A percentile compares a stretch with the other conserved stretches of the same genome.
Conservation (phyloP, 2,329 filamentous ascomycete genomes). For the Fusarium camptoceras region DNA sequence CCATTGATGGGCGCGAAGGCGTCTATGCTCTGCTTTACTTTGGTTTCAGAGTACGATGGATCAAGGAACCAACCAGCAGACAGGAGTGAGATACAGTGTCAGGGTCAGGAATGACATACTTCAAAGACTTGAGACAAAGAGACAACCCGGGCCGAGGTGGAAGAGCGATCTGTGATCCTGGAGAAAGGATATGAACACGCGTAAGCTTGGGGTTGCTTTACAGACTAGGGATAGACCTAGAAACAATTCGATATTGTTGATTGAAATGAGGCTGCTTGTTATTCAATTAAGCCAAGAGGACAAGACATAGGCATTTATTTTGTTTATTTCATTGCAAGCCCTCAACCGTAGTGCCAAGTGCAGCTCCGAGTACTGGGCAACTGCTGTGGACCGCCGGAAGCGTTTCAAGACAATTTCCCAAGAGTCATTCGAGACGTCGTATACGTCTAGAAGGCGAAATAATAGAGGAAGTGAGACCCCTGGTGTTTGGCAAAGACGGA, state of each 20-base stretch:
- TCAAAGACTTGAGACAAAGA: conserved; percentile 25
- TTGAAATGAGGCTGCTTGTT: conserved; percentile 2
- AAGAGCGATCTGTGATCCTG: conserved; percentile 19
- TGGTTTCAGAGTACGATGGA: conserved; percentile 36
- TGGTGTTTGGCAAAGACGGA: conserved; percentile 34
- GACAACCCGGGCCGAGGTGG: conserved; percentile 26
- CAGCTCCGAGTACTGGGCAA: conserved; percentile 3
- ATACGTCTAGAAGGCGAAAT: conserved; percentile 31
- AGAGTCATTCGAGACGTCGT: conserved; percentile 30
- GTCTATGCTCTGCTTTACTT: conserved; percentile 35
- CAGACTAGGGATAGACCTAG: neutral
- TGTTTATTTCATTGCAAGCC: conserved; percentile 9
- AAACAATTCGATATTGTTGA: neutral
- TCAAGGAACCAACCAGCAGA: conserved; percentile 35
- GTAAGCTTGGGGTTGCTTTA: conserved; percentile 25
- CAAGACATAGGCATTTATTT: conserved; percentile 15
- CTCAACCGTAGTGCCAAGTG: conserved; percentile 23
- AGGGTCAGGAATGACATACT: conserved; percentile 26
- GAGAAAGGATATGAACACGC: conserved; percentile 26
- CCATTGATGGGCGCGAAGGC: conserved; percentile 33
- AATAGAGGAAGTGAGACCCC: conserved; percentile 31
- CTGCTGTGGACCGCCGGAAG: conserved; percentile 15
- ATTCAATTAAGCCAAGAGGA: conserved; percentile 17
- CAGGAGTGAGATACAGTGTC: conserved; percentile 38
- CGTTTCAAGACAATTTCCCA: conserved; percentile 40